Evolutionary conservation across 164 flowering plant species (phyloP).

Genomic region (Santalum album): DNA sequence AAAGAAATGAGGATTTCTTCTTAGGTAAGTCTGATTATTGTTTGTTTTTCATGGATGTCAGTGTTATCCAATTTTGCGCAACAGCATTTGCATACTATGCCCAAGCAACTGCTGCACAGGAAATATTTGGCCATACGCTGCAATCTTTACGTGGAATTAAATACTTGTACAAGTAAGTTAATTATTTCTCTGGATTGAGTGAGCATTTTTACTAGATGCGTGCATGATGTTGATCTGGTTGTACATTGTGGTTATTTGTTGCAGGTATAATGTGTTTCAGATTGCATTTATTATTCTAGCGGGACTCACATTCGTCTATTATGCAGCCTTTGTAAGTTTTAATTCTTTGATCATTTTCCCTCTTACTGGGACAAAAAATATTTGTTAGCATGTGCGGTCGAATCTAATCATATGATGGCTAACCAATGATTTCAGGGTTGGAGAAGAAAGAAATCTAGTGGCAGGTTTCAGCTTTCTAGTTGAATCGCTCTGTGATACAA

Average conservation of each 20-base stretch:
- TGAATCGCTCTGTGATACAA: slow-evolving; percentile 17
- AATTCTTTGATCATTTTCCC: not conserved
- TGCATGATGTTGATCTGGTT: slow-evolving; percentile 6
- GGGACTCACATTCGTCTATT: slow-evolving; percentile 75
- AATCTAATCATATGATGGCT: not conserved
- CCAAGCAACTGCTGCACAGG: slow-evolving; percentile 98
- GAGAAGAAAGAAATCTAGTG: slow-evolving; percentile 80
- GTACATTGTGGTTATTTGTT: slow-evolving; percentile 4
- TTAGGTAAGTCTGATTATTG: too few relatives aligned
- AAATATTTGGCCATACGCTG: slow-evolving; percentile 96
- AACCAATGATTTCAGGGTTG: slow-evolving; percentile 58
- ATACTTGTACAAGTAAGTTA: slow-evolving; percentile 85
- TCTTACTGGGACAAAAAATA: not conserved
- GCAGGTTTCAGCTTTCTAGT: slow-evolving; percentile 75
- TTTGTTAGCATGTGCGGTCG: not conserved
- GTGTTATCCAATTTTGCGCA: slow-evolving; percentile 95
- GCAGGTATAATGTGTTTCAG: slow-evolving; percentile 97
- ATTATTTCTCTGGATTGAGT: not conserved
- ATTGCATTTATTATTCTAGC: slow-evolving; percentile 74
- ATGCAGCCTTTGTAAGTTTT: slow-evolving; percentile 78
- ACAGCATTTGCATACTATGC: slow-evolving; percentile 96
- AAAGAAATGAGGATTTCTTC: too few relatives aligned
- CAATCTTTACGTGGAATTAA: slow-evolving; percentile 91
- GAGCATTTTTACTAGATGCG: not conserved
- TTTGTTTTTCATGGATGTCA: slow-evolving; percentile 22